Base-by-base conservation (phyloP, 192 early-diverging fungal genomes). In the Coemansia guatemalensis region DNA sequence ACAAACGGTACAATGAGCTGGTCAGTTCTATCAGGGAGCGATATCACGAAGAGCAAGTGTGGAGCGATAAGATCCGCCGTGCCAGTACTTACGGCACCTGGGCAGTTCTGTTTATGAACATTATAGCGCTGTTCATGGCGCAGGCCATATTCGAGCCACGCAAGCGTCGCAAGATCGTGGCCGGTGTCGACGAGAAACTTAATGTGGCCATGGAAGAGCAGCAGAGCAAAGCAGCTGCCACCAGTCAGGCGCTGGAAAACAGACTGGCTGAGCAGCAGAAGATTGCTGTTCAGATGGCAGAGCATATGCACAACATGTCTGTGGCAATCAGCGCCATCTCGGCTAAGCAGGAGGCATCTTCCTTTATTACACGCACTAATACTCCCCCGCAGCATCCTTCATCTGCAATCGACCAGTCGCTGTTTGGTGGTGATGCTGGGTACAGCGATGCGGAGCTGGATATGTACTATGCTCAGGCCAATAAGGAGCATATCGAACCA, bases 61-160 rank as follows among this genome's bases (percentile, higher is more conserved):
- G 91, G 91, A 90, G 88, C 71, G 91, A 92, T 75, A 92, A 92
- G 79, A 92, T 92, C 53, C 87, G 91, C 17, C 82, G 85, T 12
- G 88, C 87, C 14, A 85, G 82, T 60, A 91, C 88, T 5, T 91
- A 91, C 48, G 88, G 86, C 25, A 90, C 90, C 0, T 90, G 87
- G 88, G 87, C 87, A 22, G 78, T 89, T n/a, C 78, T 88, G 65
- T 73, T 73, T n/a, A 69, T 87, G 39, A 90, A 92, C 54, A 57
- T 90, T 5, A 33, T 88, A 27, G 81, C 88, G 17, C 83, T 90
- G 70, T 72, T 90, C 18, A 58, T 86, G 48, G 88, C 90, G 0
- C 91, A 92, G 55, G 85, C 87, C 1, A 78, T 90, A 49, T 87
- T 92, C 53, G 91, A 92, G 60, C 90, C 89, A 18, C 60, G 84